Percentiles rank a stretch among this genome's conserved stretches.
phyloP scores from a whole-genome alignment of 1,284 basidiomycete genomes.

The Entoloma clypeatum region DNA sequence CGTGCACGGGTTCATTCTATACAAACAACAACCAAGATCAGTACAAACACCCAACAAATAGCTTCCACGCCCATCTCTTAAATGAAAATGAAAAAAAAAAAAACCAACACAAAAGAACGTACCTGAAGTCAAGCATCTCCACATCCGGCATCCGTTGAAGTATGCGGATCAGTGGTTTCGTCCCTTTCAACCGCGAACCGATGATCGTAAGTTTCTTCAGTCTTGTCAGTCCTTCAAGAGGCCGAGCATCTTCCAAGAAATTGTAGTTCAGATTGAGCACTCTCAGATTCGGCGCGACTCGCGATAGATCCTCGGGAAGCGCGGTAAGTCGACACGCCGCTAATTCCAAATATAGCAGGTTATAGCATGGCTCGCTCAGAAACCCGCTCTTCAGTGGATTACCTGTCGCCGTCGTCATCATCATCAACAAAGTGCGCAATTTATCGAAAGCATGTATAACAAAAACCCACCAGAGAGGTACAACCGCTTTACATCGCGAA shows the following conservation, averaged over 20 bases:
- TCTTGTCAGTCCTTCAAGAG: slow-evolving; percentile 68
- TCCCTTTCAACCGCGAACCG: slow-evolving; percentile 73
- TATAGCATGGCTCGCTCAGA: slow-evolving; percentile 64
- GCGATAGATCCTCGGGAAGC: slow-evolving; percentile 68
- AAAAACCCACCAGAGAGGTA: slow-evolving; percentile 83
- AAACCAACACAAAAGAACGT: slow-evolving; percentile 32
- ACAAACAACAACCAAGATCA: slow-evolving; percentile 10
- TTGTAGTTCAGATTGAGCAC: slow-evolving; percentile 96
- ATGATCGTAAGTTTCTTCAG: slow-evolving; percentile 83
- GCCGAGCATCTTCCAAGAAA: slow-evolving; percentile 72
- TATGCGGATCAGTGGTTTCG: slow-evolving; percentile 66
- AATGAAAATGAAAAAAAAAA: slow-evolving; percentile 9
- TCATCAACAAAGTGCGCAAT: slow-evolving; percentile 1
- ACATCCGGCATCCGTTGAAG: slow-evolving; percentile 71
- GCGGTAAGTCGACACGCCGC: slow-evolving; percentile 83
- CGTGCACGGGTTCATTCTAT: slow-evolving; percentile 88
- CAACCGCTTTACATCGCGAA: slow-evolving; percentile 87
- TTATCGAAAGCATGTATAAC: slow-evolving; percentile 5
- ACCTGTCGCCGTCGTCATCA: slow-evolving; percentile 27
- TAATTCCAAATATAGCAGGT: slow-evolving; percentile 89
- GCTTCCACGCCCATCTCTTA: not conserved
- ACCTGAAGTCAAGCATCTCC: slow-evolving; percentile 91
- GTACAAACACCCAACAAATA: slow-evolving; percentile 9
- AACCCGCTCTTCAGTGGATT: slow-evolving; percentile 41
- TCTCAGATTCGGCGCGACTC: slow-evolving; percentile 81